phyloP scores from a whole-genome alignment of 352 stramenopile species.

The Pythium grandisporangium region DNA sequence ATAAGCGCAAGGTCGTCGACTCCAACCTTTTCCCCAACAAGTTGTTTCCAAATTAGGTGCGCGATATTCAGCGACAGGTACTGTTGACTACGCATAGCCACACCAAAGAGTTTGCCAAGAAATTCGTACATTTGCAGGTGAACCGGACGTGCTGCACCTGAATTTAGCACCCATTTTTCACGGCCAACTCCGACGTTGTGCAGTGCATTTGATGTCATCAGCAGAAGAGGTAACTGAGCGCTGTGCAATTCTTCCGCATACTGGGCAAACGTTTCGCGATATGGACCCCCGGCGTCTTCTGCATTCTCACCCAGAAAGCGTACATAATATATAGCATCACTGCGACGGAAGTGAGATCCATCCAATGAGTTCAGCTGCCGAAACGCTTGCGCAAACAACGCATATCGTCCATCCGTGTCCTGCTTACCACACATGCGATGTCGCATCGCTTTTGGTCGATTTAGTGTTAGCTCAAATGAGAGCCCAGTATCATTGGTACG shows the following conservation, averaged over 20 bases:
- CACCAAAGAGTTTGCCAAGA: conserved; percentile 89
- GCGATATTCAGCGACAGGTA: conserved; percentile 85
- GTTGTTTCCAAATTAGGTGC: conserved; percentile 84
- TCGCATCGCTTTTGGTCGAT: conserved; percentile 76
- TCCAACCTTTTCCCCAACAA: conserved; percentile 62
- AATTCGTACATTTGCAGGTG: conserved; percentile 86
- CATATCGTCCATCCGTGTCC: conserved; percentile 53
- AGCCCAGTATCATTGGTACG: conserved; percentile 33
- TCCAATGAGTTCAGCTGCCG: conserved; percentile 61
- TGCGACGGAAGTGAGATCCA: conserved; percentile 51
- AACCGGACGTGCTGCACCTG: conserved; percentile 33
- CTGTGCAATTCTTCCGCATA: conserved; percentile 80
- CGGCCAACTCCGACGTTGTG: conserved; percentile 83
- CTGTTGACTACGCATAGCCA: conserved; percentile 78
- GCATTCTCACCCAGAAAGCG: conserved; percentile 83
- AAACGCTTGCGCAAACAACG: conserved; percentile 82
- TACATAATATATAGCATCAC: conserved; percentile 73
- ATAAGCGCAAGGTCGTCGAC: conserved; percentile 78
- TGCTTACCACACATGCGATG: conserved; percentile 44
- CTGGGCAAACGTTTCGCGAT: conserved; percentile 79
- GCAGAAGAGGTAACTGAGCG: conserved; percentile 76
- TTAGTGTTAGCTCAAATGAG: conserved; percentile 66
- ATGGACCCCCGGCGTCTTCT: conserved; percentile 78
- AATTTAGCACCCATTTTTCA: conserved; percentile 89
- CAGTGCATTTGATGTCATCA: conserved; percentile 82